Evolutionary conservation across 768 basidiomycete genomes (phyloP).

Genomic region (Leccinum rimulosum): DNA sequence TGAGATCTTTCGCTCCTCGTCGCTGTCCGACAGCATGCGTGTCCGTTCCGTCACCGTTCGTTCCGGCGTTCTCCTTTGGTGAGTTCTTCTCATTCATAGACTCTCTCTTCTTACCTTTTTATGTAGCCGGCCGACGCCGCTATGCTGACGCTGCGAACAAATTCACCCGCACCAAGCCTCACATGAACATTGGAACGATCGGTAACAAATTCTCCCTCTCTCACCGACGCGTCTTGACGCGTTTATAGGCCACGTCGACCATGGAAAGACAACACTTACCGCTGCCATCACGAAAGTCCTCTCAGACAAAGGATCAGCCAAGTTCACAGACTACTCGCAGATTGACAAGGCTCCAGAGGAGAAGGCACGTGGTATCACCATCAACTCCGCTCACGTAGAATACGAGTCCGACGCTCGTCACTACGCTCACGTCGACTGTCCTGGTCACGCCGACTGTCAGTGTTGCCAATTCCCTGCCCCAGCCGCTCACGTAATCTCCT

Average conservation of each 20-base stretch:
- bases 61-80: conserved; percentile 13
- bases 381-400: conserved; percentile 98
- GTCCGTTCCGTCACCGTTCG: not conserved
- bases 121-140: conserved; percentile 40
- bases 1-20: conserved; percentile 11
- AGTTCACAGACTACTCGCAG: conserved; percentile 93
- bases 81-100: not conserved
- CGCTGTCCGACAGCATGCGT: conserved; percentile 15
- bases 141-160: conserved; percentile 66
- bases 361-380: conserved; percentile 99
- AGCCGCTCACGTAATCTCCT: conserved; percentile 4
- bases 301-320: conserved; percentile 64
- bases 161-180: conserved; percentile 77
- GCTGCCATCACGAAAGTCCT: conserved; percentile 96
- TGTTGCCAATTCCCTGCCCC: conserved; percentile 4
- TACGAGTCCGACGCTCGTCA: conserved; percentile 90
- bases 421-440: conserved; percentile 98
- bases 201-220: conserved; percentile 39
- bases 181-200: conserved; percentile 96
- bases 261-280: conserved; percentile 97
- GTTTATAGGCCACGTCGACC: conserved; percentile 82
- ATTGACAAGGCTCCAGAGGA: conserved; percentile 99
- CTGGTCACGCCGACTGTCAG: conserved; percentile 92
- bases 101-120: not conserved
- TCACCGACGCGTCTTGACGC: conserved; percentile 18